Conservation (phyloP, 345 rosid genomes). For the Ceriops decandra region DNA sequence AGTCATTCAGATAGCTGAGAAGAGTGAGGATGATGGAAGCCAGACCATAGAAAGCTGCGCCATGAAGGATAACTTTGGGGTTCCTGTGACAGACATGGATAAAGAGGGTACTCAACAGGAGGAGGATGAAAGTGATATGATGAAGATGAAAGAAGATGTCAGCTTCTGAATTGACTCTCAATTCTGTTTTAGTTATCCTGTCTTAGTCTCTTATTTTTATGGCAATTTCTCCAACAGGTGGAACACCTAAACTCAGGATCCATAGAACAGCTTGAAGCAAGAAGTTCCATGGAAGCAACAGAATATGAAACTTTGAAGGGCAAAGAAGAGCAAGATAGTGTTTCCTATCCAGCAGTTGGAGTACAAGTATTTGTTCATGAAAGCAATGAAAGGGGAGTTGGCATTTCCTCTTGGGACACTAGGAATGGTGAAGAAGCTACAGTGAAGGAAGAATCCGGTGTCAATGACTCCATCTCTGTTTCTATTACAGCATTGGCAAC, state of each 20-base stretch:
- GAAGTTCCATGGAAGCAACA: constrained; percentile 14
- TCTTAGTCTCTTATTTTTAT: no score
- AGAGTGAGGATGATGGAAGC: constrained; percentile 7
- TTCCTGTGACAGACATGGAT: constrained; percentile 1
- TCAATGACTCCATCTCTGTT: not conserved
- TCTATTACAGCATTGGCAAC: constrained; percentile 3
- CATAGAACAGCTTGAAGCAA: constrained; percentile 6
- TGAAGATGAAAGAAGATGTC: constrained; percentile 23
- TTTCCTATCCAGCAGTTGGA: constrained; percentile 1
- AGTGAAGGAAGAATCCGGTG: constrained; percentile 1
- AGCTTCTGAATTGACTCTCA: not conserved
- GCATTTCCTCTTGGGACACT: constrained; percentile 1
- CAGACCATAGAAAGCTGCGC: constrained; percentile 9
- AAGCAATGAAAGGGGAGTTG: constrained; percentile 4
- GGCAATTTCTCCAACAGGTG: no score
- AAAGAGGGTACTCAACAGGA: constrained; percentile 9
- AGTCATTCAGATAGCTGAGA: constrained; percentile 8
- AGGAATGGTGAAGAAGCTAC: constrained; percentile 15
- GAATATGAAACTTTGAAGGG: constrained; percentile 6
- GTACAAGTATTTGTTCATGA: constrained; percentile 10
- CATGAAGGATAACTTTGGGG: constrained; percentile 8
- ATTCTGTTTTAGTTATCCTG: no score
- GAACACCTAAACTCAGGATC: not conserved
- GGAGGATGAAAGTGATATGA: constrained; percentile 13
- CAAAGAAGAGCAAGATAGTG: constrained; percentile 15